Evolutionary conservation across 1,284 basidiomycete species (phyloP), one percentile per base, ranked within the genome.

Genomic region (Mycena sp.): DNA sequence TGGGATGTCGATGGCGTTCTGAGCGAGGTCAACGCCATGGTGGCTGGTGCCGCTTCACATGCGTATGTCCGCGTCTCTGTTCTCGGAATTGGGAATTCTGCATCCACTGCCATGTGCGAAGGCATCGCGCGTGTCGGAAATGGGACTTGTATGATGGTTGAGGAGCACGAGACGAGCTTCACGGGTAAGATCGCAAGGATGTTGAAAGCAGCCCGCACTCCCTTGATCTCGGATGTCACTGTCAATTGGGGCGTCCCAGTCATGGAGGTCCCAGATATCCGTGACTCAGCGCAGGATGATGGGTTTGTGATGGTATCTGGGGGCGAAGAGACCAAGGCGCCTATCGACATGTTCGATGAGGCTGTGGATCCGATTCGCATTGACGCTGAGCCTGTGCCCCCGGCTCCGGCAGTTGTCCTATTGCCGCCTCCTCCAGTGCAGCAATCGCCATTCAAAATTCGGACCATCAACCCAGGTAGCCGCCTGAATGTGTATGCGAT

Each of bases 41-140:
- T 58, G 11, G 38, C 49, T 11, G 44, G 26, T 6, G 52, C 60
- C 21, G 26, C 30, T 17, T 51, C 59, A 1, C 46, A 70, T 3
- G 76, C 79, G 0, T 76, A 76, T 9, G 57, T 84, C 3, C 82
- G 84, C 7, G 76, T 87, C 0, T 87, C 85, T 58, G 78, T 80
- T 4, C 77, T 88, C 1, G 87, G 86, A 0, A 85, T 88, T n/a
- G 86, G 87, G 16, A 46, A 71, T 25, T 64, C 63, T 1, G 80
- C 82, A 5, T 87, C 87, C 9, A 83, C 78, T 11, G 81, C 76
- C 0, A 75, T 83, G 64, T 86, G 85, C 66, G 77, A 83, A 65
- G 32, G 32, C 14, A 35, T 35, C 32, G 32, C 32, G 9, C 32
- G 32, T 35, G 32, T 14, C 9, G 32, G 72, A 76, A 79, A 82